Percentiles rank a stretch among this genome's conserved stretches.
Evolutionary conservation across 2,329 filamentous ascomycete genomes (phyloP).

Genomic region (Aspergillus clavatus): DNA sequence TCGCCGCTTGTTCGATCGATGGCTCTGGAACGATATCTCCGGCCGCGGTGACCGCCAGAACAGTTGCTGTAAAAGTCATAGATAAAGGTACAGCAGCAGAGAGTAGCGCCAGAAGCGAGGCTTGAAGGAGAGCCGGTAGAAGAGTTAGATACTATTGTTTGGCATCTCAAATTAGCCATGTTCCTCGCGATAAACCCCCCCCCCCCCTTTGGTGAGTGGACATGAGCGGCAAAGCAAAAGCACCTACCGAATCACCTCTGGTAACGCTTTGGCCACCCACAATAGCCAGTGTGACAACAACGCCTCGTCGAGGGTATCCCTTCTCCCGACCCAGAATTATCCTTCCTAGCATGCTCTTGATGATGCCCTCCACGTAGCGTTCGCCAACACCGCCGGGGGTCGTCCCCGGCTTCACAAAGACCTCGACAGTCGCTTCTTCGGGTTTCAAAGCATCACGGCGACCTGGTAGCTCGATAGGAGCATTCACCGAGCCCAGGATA

Average conservation of each 20-base stretch:
- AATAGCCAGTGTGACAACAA: constrained; percentile 42
- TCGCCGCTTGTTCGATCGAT: constrained; percentile 56
- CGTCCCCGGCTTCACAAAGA: constrained; percentile 78
- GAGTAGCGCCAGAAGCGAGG: constrained; percentile 70
- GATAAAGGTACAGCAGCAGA: constrained; percentile 78
- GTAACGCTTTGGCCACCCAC: constrained; percentile 31
- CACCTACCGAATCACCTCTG: constrained; percentile 37
- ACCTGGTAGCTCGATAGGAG: constrained; percentile 76
- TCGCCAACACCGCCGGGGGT: constrained; percentile 81
- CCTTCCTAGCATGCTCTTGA: constrained; percentile 34
- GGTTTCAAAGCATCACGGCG: constrained; percentile 79
- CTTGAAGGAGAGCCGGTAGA: constrained; percentile 77
- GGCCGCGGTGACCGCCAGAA: constrained; percentile 54
- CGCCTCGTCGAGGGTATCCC: constrained; percentile 37
- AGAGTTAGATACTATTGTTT: constrained; percentile 65
- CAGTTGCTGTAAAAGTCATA: constrained; percentile 62
- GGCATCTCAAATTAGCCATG: constrained; percentile 8
- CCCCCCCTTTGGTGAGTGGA: too few species aligned
- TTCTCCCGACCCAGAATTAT: constrained; percentile 42
- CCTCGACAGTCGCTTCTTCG: constrained; percentile 85
- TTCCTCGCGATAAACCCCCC: too few species aligned
- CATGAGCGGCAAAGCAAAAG: too few species aligned
- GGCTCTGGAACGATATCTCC: constrained; percentile 55
- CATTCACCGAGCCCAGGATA: constrained; percentile 82
- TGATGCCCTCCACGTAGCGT: constrained; percentile 68